Evolutionary conservation across 2,329 filamentous ascomycete species (phyloP).

Genomic region (Ciborinia camelliae): DNA sequence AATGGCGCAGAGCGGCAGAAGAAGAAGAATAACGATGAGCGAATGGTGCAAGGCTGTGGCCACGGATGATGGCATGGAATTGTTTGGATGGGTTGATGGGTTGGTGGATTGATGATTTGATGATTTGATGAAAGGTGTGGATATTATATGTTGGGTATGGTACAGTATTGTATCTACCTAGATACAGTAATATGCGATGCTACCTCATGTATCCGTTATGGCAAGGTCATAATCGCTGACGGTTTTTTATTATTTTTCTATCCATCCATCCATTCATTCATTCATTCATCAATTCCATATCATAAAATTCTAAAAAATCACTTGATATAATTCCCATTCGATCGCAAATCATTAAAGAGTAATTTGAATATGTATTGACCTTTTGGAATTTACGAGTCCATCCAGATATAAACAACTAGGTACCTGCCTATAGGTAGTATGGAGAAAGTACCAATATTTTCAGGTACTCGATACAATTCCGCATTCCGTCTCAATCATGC

Average conservation of each 20-base stretch:
- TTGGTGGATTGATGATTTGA: too few relatives aligned
- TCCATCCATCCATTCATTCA: too few relatives aligned
- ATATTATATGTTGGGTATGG: background rate
- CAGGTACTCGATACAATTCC: background rate
- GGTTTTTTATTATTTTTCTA: background rate
- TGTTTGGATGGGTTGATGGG: background rate
- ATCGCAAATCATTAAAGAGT: background rate
- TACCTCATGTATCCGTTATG: constrained; percentile 1
- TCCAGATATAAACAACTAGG: background rate
- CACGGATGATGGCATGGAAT: constrained; percentile 28
- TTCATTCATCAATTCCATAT: background rate
- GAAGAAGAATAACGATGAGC: constrained; percentile 21
- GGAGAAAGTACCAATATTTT: background rate
- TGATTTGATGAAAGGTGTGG: too few relatives aligned
- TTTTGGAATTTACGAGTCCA: background rate
- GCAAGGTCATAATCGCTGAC: background rate
- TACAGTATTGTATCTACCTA: background rate
- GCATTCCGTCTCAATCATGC: background rate
- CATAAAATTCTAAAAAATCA: too few relatives aligned
- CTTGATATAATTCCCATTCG: background rate
- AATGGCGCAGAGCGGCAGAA: constrained; percentile 22
- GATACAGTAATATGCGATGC: background rate
- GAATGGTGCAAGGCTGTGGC: constrained; percentile 31
- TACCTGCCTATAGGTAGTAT: too few relatives aligned
- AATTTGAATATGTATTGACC: background rate